phyloP scores from a whole-genome alignment of 163 green algal genomes.

The Chlamydomonas reinhardtii region DNA sequence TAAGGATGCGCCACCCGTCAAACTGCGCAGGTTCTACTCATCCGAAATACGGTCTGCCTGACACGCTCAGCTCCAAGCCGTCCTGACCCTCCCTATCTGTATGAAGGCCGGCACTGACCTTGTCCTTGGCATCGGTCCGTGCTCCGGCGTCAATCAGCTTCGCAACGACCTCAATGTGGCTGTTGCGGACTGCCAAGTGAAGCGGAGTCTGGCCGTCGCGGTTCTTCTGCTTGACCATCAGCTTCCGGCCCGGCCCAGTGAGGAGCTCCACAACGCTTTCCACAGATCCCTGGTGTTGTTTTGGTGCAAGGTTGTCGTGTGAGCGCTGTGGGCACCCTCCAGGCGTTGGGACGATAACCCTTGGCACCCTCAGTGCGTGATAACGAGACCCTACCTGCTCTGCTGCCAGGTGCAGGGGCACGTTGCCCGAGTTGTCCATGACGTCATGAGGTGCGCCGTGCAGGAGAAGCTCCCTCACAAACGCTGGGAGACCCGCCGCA shows the following conservation, averaged over 20 bases:
- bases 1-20: no score
- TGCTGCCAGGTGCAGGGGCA: constrained; percentile 54
- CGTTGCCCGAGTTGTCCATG: constrained; percentile 40
- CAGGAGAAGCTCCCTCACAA: constrained; percentile 50
- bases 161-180: constrained; percentile 29
- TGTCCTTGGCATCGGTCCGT: constrained; percentile 49
- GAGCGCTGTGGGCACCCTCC: no score
- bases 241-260: constrained; percentile 17
- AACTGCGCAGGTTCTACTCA: no score
- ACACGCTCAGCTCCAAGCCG: no score
- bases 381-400: constrained; percentile 21
- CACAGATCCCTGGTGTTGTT: constrained; percentile 40
- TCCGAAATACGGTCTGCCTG: no score
- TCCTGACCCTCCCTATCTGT: no score
- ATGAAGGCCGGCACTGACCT: constrained; percentile 3
- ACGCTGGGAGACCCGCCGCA: background rate
- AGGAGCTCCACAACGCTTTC: constrained; percentile 36
- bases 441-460: constrained; percentile 46
- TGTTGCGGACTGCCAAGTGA: constrained; percentile 41
- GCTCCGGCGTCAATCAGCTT: constrained; percentile 50
- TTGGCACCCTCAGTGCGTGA: no score
- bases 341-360: no score
- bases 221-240: constrained; percentile 46
- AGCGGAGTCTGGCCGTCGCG: constrained; percentile 56
- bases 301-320: background rate